phyloP scores from a whole-genome alignment of 495 filamentous ascomycete species.

The Parathielavia hyrcaniae region DNA sequence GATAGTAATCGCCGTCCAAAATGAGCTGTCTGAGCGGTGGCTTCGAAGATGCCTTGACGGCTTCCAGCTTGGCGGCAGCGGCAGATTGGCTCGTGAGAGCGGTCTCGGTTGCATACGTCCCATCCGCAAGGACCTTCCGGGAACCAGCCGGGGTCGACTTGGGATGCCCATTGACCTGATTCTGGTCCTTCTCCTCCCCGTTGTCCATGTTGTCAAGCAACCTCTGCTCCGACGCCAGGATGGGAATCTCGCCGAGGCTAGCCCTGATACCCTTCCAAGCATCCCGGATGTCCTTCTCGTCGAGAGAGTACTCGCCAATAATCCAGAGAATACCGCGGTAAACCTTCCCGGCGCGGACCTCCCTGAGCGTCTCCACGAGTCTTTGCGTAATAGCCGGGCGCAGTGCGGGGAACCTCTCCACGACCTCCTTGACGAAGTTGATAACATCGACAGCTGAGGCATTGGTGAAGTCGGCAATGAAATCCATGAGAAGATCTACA shows the following conservation, averaged over 20 bases:
- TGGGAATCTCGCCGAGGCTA: slow-evolving; percentile 95
- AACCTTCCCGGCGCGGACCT: slow-evolving; percentile 95
- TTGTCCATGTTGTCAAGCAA: slow-evolving; percentile 62
- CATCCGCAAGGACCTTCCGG: slow-evolving; percentile 87
- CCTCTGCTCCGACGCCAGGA: slow-evolving; percentile 90
- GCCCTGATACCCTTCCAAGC: slow-evolving; percentile 95
- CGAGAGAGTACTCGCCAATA: slow-evolving; percentile 92
- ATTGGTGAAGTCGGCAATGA: slow-evolving; percentile 97
- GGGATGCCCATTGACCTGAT: slow-evolving; percentile 75
- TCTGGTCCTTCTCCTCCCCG: slow-evolving; percentile 51
- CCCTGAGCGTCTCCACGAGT: slow-evolving; percentile 82
- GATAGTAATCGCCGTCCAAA: slow-evolving; percentile 93
- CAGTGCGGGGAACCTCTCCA: slow-evolving; percentile 93
- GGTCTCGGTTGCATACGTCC: slow-evolving; percentile 94
- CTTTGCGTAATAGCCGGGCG: slow-evolving; percentile 79
- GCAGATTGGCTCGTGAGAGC: slow-evolving; percentile 89
- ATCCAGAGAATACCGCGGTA: slow-evolving; percentile 97
- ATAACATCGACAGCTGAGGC: slow-evolving; percentile 96
- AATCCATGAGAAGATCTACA: slow-evolving; percentile 97
- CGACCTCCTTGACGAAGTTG: slow-evolving; percentile 97
- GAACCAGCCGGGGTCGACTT: slow-evolving; percentile 75
- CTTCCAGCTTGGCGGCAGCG: slow-evolving; percentile 84
- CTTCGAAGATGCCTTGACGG: slow-evolving; percentile 94
- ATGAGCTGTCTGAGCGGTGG: slow-evolving; percentile 93
- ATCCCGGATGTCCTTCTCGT: slow-evolving; percentile 88